Evolutionary conservation across 768 basidiomycete species (phyloP).

Genomic region (Boletus reticulatus): DNA sequence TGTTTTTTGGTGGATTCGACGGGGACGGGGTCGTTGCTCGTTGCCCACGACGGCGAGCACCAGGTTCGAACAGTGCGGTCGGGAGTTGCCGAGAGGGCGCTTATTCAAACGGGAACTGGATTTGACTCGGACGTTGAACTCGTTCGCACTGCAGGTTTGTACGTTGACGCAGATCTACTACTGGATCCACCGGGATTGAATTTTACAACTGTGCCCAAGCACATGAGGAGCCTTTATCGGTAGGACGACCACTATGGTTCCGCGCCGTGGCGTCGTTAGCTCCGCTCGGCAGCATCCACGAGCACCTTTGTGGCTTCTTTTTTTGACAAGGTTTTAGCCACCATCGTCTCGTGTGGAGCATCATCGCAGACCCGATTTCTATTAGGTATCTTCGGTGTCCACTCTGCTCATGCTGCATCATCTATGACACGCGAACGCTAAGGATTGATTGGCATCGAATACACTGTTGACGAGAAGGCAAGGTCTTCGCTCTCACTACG

Average conservation of each 20-base stretch:
- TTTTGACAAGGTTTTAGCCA: constrained; percentile 16
- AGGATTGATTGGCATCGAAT: constrained; percentile 52
- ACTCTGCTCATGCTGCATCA: constrained; percentile 38
- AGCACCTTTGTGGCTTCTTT: constrained; percentile 34
- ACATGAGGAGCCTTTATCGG: neutral
- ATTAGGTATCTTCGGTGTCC: neutral
- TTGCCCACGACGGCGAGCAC: constrained; percentile 33
- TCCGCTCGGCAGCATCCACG: constrained; percentile 33
- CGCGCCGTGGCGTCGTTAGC: too few relatives aligned
- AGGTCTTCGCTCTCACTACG: neutral
- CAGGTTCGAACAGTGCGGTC: constrained; percentile 11
- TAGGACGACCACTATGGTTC: too few relatives aligned
- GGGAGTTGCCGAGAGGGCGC: constrained; percentile 28
- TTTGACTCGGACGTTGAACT: too few relatives aligned
- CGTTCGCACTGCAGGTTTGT: too few relatives aligned
- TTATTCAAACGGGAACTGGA: neutral
- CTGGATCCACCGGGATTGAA: too few relatives aligned
- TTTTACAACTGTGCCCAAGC: too few relatives aligned
- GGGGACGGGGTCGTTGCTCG: constrained; percentile 29
- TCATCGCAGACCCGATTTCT: too few relatives aligned
- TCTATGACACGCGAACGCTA: constrained; percentile 38
- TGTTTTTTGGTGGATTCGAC: constrained; percentile 9
- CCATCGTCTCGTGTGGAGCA: constrained; percentile 33
- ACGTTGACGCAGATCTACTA: too few relatives aligned
- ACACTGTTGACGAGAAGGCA: constrained; percentile 43